Percentiles rank a stretch among this genome's conserved stretches.
Conservation (phyloP, 2,329 filamentous ascomycete genomes). For the Alternaria viburni region DNA sequence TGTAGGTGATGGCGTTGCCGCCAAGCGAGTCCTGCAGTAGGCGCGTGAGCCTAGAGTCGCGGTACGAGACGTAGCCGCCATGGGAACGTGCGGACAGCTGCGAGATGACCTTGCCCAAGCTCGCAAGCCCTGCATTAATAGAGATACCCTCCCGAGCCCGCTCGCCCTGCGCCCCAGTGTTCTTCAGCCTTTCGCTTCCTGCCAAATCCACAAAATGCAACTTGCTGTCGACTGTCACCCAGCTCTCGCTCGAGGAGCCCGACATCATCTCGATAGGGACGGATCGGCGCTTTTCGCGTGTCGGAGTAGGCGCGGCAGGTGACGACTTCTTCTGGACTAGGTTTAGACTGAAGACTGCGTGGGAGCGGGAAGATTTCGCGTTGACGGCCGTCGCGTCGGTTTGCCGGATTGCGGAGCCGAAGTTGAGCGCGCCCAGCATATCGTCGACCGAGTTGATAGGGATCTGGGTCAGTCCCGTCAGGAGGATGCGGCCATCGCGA, state of each 20-base stretch:
- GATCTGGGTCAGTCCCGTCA: conserved; percentile 87
- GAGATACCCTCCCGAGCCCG: conserved; percentile 95
- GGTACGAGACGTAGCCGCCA: conserved; percentile 93
- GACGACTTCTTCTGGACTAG: conserved; percentile 82
- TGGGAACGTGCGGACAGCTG: conserved; percentile 89
- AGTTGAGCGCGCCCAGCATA: conserved; percentile 84
- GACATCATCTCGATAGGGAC: conserved; percentile 82
- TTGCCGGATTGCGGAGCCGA: conserved; percentile 92
- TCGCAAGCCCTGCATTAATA: conserved; percentile 94
- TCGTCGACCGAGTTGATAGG: conserved; percentile 92
- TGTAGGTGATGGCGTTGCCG: conserved; percentile 97
- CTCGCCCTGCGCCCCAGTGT: conserved; percentile 93
- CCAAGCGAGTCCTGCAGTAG: conserved; percentile 95
- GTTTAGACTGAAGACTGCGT: conserved; percentile 96
- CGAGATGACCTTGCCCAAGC: conserved; percentile 96
- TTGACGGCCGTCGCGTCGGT: conserved; percentile 98
- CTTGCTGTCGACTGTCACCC: conserved; percentile 94
- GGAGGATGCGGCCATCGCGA: conserved; percentile 88
- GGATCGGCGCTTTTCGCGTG: conserved; percentile 82
- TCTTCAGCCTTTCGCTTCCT: conserved; percentile 95
- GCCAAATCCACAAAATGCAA: conserved; percentile 98
- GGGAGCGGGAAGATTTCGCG: conserved; percentile 94
- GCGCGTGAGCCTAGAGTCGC: conserved; percentile 95
- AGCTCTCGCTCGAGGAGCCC: conserved; percentile 59
- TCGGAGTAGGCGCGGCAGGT: conserved; percentile 51